Evolutionary conservation across 768 basidiomycete genomes (phyloP), one percentile per base, ranked within the genome.

Genomic region (Calocera viscosa): DNA sequence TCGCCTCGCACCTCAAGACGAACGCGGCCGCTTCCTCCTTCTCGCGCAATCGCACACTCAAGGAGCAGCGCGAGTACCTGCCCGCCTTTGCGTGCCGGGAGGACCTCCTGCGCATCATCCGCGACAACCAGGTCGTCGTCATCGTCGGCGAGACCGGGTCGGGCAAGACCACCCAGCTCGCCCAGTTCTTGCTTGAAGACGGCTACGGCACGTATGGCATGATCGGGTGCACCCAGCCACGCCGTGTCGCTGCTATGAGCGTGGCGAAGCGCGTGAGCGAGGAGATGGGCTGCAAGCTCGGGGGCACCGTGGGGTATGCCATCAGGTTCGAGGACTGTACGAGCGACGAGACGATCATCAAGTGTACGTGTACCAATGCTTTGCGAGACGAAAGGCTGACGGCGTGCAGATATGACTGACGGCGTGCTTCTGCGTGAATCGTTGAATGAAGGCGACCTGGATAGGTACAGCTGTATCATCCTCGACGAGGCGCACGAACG

Each of bases 61-160:
- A 93, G 73, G 88, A 99, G 78, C 96, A 99, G 75, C 77, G 96
- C 72, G 94, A 99, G 76, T 98, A 94, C 76, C 79, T 98, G 19
- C 96, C 96, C 2, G 96, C 96, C 1, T 99, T 99, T 75, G 96
- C 96, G 1, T 95, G 93, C 72, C 84, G 96, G 43, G 94, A 97
- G 74, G 93, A 96, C 65, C 77, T 99, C 30, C 83, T 98, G 80
- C 87, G 83, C 73, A 82, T 86, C 38, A 83, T 98, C 35, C 82
- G 95, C 47, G 96, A 99, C 71, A 95, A 97, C 73, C 96, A 99
- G 85, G 96, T 98, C 39, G 81, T 90, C 60, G 86, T 99, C 67
- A 92, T 98, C 40, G 90, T 99, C 41, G 96, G 96, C n/a, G 96
- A 99, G 77, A 99, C 96, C n/a, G 96, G 96, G 11, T 98, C 95